A percentile compares a stretch with the other conserved stretches of the same genome.
Conservation (phyloP, 495 filamentous ascomycete genomes). For the Thozetella sp. region DNA sequence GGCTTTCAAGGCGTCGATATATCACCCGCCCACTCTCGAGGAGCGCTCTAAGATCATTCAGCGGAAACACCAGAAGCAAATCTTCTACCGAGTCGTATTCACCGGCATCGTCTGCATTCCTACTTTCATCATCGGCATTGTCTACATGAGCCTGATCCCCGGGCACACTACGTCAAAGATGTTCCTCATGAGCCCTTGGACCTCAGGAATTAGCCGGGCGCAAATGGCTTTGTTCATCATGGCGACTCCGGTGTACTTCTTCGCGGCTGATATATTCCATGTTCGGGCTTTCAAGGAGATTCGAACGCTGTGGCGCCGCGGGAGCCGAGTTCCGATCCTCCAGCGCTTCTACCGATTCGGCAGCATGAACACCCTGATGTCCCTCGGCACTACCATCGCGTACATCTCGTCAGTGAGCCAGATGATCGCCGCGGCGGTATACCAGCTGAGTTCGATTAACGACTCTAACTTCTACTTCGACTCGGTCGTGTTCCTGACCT, state of each 20-base stretch:
- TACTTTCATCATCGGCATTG: slow-evolving; percentile 86
- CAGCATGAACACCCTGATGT: slow-evolving; percentile 96
- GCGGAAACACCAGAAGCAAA: slow-evolving; percentile 58
- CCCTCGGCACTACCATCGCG: slow-evolving; percentile 83
- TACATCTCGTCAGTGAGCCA: slow-evolving; percentile 84
- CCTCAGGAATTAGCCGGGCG: slow-evolving; percentile 71
- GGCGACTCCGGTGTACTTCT: slow-evolving; percentile 89
- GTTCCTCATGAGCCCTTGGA: slow-evolving; percentile 73
- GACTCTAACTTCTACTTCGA: slow-evolving; percentile 83
- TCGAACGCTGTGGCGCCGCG: slow-evolving; percentile 74
- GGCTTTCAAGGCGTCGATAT: slow-evolving; percentile 66
- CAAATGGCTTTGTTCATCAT: slow-evolving; percentile 86
- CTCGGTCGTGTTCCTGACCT: slow-evolving; percentile 89
- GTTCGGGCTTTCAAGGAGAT: slow-evolving; percentile 78
- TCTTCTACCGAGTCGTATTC: slow-evolving; percentile 68
- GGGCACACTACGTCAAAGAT: slow-evolving; percentile 51
- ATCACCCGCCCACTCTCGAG: slow-evolving; percentile 84
- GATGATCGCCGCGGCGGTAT: slow-evolving; percentile 67
- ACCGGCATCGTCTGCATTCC: slow-evolving; percentile 79
- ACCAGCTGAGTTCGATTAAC: slow-evolving; percentile 26
- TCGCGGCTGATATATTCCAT: slow-evolving; percentile 87
- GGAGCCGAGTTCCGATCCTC: slow-evolving; percentile 73
- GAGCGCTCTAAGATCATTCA: slow-evolving; percentile 78
- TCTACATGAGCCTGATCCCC: slow-evolving; percentile 84
- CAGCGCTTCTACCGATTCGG: slow-evolving; percentile 89